A percentile compares a stretch with the other conserved stretches of the same genome.
Evolutionary conservation across 352 stramenopile species (phyloP).

Genomic region (Pythium volutum): DNA sequence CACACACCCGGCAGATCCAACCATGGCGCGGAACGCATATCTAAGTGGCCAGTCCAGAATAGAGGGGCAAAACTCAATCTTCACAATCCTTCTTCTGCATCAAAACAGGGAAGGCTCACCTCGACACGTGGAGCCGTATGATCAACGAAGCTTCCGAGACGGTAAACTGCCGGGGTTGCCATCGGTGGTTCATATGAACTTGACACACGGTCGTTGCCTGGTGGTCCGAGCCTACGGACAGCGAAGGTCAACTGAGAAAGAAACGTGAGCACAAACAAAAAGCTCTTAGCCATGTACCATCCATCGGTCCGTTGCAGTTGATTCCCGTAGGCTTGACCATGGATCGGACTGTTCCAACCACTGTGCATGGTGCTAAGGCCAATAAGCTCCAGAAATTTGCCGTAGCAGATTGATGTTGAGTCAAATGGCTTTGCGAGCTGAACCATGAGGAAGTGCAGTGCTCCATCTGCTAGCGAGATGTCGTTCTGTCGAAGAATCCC

Average conservation of each 20-base stretch:
- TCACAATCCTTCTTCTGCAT: not conserved
- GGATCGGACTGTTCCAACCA: slow-evolving; percentile 16
- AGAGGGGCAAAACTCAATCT: not conserved
- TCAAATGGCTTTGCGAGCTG: slow-evolving; percentile 46
- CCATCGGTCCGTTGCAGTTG: slow-evolving; percentile 3
- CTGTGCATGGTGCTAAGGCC: slow-evolving; percentile 25
- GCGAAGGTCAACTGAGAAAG: not conserved
- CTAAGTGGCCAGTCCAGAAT: not conserved
- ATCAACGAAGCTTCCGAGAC: slow-evolving; percentile 30
- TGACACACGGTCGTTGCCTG: not conserved
- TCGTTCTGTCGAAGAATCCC: slow-evolving; percentile 38
- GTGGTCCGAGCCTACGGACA: not conserved
- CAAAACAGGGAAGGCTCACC: slow-evolving; percentile 6
- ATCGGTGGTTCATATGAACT: slow-evolving; percentile 29
- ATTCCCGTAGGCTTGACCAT: not conserved
- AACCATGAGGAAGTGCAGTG: slow-evolving; percentile 52
- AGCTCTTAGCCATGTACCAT: slow-evolving; percentile 3
- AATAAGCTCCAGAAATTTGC: slow-evolving; percentile 52
- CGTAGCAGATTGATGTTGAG: slow-evolving; percentile 50
- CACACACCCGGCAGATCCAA: slow-evolving; percentile 67
- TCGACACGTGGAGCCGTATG: slow-evolving; percentile 28
- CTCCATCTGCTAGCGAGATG: slow-evolving; percentile 33
- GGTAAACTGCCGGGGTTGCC: slow-evolving; percentile 31
- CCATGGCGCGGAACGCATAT: slow-evolving; percentile 35
- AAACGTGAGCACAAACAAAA: not conserved